phyloP scores from a whole-genome alignment of 2,329 filamentous ascomycete genomes.

The Colletotrichum tanaceti region DNA sequence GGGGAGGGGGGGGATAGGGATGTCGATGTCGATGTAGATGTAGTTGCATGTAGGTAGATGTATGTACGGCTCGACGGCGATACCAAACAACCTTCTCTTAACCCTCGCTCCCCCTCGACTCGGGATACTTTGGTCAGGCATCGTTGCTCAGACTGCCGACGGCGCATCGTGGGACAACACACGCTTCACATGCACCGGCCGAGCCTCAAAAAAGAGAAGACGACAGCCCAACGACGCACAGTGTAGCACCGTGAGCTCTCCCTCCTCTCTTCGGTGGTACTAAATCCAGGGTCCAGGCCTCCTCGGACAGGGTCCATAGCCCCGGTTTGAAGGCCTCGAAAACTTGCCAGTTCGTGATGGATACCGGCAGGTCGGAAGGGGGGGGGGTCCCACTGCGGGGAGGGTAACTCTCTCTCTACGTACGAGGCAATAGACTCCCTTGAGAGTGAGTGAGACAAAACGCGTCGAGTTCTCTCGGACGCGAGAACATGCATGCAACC shows the following conservation, averaged over 20 bases:
- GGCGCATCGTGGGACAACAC: neutral
- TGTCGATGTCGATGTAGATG: neutral
- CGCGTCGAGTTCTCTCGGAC: conserved; percentile 23
- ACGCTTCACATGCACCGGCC: conserved; percentile 9
- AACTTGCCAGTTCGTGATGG: conserved; percentile 34
- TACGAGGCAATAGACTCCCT: conserved; percentile 16
- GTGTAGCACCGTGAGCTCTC: neutral
- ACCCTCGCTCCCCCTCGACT: neutral
- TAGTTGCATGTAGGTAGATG: neutral
- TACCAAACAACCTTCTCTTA: neutral
- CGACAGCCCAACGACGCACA: neutral
- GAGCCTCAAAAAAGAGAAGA: neutral
- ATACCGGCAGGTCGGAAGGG: conserved; percentile 10
- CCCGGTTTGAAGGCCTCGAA: conserved; percentile 35
- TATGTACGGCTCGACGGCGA: neutral
- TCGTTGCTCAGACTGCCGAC: conserved; percentile 3
- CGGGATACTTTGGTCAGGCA: neutral
- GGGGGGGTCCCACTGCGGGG: conserved; percentile 35
- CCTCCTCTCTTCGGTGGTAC: neutral
- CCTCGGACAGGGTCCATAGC: conserved; percentile 13
- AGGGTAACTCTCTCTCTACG: neutral
- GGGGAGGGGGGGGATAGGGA: too few relatives aligned
- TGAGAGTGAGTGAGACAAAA: conserved; percentile 12
- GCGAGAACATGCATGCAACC: conserved; percentile 34
- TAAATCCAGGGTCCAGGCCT: conserved; percentile 36